phyloP scores from a whole-genome alignment of 345 rosid genomes.

The Abelmoschus esculentus region DNA sequence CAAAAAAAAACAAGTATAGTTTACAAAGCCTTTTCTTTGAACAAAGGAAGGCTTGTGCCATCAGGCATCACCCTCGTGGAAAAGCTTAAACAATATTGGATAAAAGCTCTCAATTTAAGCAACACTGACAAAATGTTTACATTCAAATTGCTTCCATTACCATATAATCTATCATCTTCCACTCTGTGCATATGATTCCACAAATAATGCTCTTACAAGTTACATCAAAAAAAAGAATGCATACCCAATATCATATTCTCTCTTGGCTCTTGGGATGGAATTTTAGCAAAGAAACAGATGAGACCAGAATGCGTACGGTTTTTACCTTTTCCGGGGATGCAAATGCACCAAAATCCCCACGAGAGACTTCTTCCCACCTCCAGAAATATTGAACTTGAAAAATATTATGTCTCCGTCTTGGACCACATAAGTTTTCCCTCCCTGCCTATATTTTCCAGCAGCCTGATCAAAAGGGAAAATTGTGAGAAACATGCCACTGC shows the following conservation, averaged over 20 bases:
- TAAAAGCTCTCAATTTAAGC: not conserved
- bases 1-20: too few species aligned
- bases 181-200: too few species aligned
- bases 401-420: conserved; percentile 91
- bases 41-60: too few species aligned
- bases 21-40: too few species aligned
- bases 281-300: not conserved
- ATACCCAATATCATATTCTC: not conserved
- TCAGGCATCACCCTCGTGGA: too few species aligned
- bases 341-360: too few species aligned
- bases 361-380: conserved; percentile 75
- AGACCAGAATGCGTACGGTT: not conserved
- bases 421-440: conserved; percentile 89
- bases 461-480: conserved; percentile 35
- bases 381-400: conserved; percentile 95
- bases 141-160: too few species aligned
- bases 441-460: conserved; percentile 88
- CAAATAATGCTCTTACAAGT: too few species aligned
- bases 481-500: not conserved
- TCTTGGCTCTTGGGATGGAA: not conserved
- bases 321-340: not conserved
- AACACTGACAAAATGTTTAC: not conserved
- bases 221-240: not conserved
- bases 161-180: too few species aligned
- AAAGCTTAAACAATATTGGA: too few species aligned